A percentile compares a stretch with the other conserved stretches of the same genome.
Evolutionary conservation across 768 basidiomycete species (phyloP).

Genomic region (Pleurotus sapidus): DNA sequence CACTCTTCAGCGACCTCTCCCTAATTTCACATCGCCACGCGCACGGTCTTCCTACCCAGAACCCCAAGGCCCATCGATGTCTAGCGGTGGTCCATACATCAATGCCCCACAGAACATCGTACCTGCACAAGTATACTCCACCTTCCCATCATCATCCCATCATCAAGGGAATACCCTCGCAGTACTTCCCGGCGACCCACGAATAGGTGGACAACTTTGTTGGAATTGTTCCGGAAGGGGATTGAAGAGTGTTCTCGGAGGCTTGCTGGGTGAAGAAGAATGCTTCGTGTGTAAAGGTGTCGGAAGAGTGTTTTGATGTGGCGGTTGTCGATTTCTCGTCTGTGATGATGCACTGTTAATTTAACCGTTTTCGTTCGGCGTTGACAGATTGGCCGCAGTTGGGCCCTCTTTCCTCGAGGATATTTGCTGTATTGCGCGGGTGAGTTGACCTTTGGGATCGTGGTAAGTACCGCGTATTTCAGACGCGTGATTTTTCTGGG

Average conservation of each 20-base stretch:
- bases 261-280: constrained; percentile 45
- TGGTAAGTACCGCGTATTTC: too few species aligned
- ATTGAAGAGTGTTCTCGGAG: constrained; percentile 36
- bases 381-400: too few species aligned
- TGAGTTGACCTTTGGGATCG: too few species aligned
- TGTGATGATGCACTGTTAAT: background rate
- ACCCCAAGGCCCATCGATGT: constrained; percentile 11
- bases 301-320: constrained; percentile 49
- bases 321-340: background rate
- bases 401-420: too few species aligned
- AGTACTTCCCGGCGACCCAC: constrained; percentile 62
- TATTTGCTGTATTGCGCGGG: too few species aligned
- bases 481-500: too few species aligned
- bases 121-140: constrained; percentile 6
- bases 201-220: constrained; percentile 67
- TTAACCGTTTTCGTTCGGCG: background rate
- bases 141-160: constrained; percentile 3
- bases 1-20: constrained; percentile 37
- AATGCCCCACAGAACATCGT: background rate
- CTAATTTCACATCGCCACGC: constrained; percentile 21
- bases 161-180: constrained; percentile 40
- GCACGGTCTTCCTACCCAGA: constrained; percentile 9
- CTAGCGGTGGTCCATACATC: background rate
- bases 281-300: constrained; percentile 64
- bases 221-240: constrained; percentile 66